A percentile compares a stretch with the other conserved stretches of the same genome.
Conservation (phyloP, 192 early-diverging fungal genomes). For the Coemansia sp. region DNA sequence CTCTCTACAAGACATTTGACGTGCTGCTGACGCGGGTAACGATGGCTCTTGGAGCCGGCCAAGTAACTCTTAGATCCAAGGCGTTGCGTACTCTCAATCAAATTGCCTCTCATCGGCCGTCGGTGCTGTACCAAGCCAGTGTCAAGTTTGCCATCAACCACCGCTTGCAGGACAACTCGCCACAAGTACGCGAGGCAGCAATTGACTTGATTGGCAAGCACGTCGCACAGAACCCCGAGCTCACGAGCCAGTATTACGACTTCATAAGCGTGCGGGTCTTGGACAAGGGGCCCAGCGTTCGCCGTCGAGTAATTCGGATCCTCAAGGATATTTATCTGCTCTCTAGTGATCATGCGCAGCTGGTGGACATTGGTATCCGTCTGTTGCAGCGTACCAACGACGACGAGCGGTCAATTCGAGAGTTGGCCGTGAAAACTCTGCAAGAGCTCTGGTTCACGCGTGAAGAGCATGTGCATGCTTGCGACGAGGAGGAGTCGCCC, state of each 20-base stretch:
- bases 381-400: conserved; percentile 69
- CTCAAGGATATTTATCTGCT: conserved; percentile 72
- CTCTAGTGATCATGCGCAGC: conserved; percentile 49
- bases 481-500: conserved; percentile 28
- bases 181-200: conserved; percentile 87
- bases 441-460: conserved; percentile 77
- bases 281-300: conserved; percentile 85
- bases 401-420: conserved; percentile 63
- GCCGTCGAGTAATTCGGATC: conserved; percentile 83
- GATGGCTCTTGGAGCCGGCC: conserved; percentile 62
- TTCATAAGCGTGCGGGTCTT: conserved; percentile 78
- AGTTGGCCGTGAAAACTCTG: conserved; percentile 70
- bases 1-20: conserved; percentile 71
- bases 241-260: conserved; percentile 77
- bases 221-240: conserved; percentile 63
- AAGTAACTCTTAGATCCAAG: conserved; percentile 73
- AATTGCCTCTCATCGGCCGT: conserved; percentile 68
- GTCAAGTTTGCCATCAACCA: conserved; percentile 73
- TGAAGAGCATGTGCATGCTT: conserved; percentile 15
- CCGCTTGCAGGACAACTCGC: conserved; percentile 78
- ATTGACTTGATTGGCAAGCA: conserved; percentile 88
- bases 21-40: conserved; percentile 68
- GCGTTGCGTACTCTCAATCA: conserved; percentile 78
- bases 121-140: conserved; percentile 62
- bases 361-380: conserved; percentile 71